Evolutionary conservation across 345 rosid genomes (phyloP).

Genomic region (Balakata baccata): DNA sequence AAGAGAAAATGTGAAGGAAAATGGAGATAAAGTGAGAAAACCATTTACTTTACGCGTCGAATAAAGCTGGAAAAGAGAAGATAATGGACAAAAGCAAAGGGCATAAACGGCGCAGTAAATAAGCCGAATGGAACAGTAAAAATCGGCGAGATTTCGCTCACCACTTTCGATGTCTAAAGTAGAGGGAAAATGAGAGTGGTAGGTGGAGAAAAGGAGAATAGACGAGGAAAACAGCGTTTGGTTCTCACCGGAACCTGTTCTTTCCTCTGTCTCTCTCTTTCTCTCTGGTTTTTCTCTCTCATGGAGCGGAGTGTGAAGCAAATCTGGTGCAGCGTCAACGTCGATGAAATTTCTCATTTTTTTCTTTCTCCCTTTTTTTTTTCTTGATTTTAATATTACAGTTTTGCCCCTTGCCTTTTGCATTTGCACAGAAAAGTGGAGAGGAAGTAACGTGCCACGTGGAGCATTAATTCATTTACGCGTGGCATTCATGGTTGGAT

Average conservation of each 20-base stretch:
- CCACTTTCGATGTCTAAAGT: constrained; percentile 15
- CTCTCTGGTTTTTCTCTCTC: constrained; percentile 10
- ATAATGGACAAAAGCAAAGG: constrained; percentile 21
- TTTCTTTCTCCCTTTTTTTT: no score
- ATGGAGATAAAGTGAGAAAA: constrained; percentile 8
- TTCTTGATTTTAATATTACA: neutral
- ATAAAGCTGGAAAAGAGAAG: constrained; percentile 24
- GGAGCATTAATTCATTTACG: neutral
- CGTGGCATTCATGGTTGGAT: neutral
- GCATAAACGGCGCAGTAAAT: neutral
- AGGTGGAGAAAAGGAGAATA: neutral
- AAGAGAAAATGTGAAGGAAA: constrained; percentile 12
- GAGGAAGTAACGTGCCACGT: constrained; percentile 41
- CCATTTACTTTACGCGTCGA: constrained; percentile 37
- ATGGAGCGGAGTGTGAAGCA: constrained; percentile 27
- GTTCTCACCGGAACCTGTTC: neutral
- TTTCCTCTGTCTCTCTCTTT: neutral
- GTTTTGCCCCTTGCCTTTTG: constrained; percentile 28
- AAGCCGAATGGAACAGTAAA: constrained; percentile 37
- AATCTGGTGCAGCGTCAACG: constrained; percentile 42
- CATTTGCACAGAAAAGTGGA: constrained; percentile 7
- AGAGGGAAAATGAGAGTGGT: neutral
- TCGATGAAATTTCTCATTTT: constrained; percentile 24
- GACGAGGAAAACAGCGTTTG: constrained; percentile 3
- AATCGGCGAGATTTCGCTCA: constrained; percentile 20